Conservation (phyloP, 139 green algal genomes). For the Deuterostichococcus epilithicus region DNA sequence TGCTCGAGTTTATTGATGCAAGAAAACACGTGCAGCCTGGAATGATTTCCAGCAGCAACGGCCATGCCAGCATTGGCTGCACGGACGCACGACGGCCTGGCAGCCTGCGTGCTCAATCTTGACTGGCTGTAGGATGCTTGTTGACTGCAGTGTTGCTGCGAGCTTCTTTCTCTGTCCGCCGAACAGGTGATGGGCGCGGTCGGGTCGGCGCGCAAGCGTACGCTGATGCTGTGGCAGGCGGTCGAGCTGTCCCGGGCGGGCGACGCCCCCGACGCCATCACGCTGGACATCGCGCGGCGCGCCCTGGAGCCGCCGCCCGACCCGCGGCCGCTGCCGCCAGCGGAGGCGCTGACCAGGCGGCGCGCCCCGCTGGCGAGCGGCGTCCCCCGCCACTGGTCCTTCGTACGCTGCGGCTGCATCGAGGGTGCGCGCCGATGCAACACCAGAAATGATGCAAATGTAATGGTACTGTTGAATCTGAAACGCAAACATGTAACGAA, state of each 20-base stretch:
- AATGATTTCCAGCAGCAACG: no score
- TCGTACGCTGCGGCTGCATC: slow-evolving; percentile 37
- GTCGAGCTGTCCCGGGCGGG: slow-evolving; percentile 44
- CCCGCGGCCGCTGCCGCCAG: slow-evolving; percentile 24
- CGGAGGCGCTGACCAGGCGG: not conserved
- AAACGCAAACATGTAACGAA: no score
- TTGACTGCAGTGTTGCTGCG: not conserved
- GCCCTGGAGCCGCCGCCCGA: slow-evolving; percentile 51
- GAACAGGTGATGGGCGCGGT: slow-evolving; percentile 55
- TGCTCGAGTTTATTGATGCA: no score
- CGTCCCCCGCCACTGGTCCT: slow-evolving; percentile 25
- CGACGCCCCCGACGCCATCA: slow-evolving; percentile 29
- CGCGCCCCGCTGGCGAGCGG: not conserved
- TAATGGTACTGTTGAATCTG: no score
- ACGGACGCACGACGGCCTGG: no score
- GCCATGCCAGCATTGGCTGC: no score
- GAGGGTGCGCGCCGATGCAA: slow-evolving; percentile 32
- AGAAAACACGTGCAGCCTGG: no score
- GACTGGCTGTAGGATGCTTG: not conserved
- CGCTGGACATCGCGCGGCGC: slow-evolving; percentile 36
- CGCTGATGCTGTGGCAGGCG: slow-evolving; percentile 71
- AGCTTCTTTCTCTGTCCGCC: no score
- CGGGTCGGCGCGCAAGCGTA: slow-evolving; percentile 53
- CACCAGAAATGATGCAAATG: no score
- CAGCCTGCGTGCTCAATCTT: no score